A percentile compares a stretch with the other conserved stretches of the same genome.
These are phyloP conservation scores for Ophiostoma sp. DNA, from an alignment of 2,329 filamentous ascomycete species.

Conservation along the genomic window DNA sequence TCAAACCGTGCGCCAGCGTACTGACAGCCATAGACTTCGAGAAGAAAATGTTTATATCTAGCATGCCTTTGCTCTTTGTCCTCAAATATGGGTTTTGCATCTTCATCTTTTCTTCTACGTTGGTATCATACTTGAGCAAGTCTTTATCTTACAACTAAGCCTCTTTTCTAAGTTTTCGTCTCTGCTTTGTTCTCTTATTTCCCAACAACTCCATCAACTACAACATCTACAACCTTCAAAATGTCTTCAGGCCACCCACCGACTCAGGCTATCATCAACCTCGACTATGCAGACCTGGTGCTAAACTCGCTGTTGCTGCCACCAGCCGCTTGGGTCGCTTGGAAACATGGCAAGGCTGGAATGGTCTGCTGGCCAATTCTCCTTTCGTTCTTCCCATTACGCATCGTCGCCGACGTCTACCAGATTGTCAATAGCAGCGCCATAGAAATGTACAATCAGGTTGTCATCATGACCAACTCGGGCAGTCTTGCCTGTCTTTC, in stretches of 20 bases:
- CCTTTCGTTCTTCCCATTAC: conserved; percentile 28
- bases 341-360: conserved; percentile 32
- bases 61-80: not conserved
- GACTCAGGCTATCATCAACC: not conserved
- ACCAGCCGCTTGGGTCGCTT: conserved; percentile 28
- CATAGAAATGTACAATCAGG: conserved; percentile 27
- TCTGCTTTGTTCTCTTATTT: not conserved
- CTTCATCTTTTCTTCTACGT: not conserved
- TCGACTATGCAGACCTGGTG: not conserved
- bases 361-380: conserved; percentile 34
- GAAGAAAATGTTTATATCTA: conserved; percentile 1
- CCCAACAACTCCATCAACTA: not conserved
- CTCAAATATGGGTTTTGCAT: not conserved
- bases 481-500: conserved; percentile 31
- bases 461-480: conserved; percentile 31
- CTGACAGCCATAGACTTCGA: not conserved
- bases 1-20: not conserved
- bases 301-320: not conserved
- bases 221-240: not conserved
- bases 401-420: conserved; percentile 31
- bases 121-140: not conserved
- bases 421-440: conserved; percentile 29
- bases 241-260: not conserved
- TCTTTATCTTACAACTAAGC: not conserved
- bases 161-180: not conserved